Percentiles rank a stretch among this genome's conserved stretches.
These are phyloP conservation scores for Sindora glabra DNA, from an alignment of 306 rosid genomes.

Conservation along the genomic window DNA sequence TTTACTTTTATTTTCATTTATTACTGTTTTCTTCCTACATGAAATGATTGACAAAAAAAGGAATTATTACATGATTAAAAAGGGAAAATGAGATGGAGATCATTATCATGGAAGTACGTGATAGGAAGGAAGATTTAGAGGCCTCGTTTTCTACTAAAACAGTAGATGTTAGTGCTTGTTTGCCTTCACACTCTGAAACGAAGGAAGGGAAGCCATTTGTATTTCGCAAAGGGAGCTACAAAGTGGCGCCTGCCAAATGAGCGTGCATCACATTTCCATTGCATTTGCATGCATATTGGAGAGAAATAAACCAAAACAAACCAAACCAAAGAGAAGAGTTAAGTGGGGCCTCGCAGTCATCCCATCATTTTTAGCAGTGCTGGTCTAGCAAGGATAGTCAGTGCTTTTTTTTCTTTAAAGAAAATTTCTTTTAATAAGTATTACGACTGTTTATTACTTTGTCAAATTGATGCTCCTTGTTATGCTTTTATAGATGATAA, in stretches of 20 bases:
- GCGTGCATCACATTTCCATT: slow-evolving; percentile 48
- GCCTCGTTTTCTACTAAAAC: too few relatives aligned
- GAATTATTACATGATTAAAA: too few relatives aligned
- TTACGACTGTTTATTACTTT: not conserved
- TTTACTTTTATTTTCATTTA: too few relatives aligned
- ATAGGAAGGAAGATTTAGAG: too few relatives aligned
- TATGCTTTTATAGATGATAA: not conserved
- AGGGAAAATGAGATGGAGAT: too few relatives aligned
- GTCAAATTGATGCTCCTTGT: slow-evolving; percentile 7
- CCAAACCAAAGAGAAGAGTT: too few relatives aligned
- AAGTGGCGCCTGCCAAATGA: slow-evolving; percentile 46
- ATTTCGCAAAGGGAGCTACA: slow-evolving; percentile 38
- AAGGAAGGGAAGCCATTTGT: too few relatives aligned
- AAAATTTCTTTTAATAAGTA: not conserved
- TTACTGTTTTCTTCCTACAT: too few relatives aligned
- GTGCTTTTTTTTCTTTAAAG: not conserved
- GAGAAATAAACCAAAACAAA: too few relatives aligned
- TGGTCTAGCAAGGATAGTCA: not conserved
- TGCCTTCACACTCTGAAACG: not conserved
- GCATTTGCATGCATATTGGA: slow-evolving; percentile 8
- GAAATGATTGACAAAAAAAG: too few relatives aligned
- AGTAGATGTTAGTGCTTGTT: too few relatives aligned
- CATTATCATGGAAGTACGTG: too few relatives aligned
- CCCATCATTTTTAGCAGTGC: slow-evolving; percentile 15
- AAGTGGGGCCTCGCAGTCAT: slow-evolving; percentile 19